Evolutionary conservation across 2,329 filamentous ascomycete species (phyloP).

Genomic region (Alternaria gaisen): DNA sequence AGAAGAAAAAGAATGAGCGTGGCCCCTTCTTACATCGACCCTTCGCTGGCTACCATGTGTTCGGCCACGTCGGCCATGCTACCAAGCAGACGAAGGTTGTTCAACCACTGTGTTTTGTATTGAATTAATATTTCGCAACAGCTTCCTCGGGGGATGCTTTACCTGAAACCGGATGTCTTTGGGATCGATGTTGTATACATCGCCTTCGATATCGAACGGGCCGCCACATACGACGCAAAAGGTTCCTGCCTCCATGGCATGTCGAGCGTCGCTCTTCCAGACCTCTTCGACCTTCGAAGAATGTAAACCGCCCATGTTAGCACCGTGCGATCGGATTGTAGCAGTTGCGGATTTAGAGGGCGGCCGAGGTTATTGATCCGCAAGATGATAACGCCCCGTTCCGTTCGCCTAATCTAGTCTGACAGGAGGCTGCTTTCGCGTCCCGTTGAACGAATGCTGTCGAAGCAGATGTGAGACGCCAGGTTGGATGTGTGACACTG

Average conservation of each 20-base stretch:
- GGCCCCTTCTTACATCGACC: conserved; percentile 9
- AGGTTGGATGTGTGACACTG: not conserved
- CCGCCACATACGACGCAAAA: conserved; percentile 41
- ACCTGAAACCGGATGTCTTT: conserved; percentile 31
- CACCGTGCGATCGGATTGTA: not conserved
- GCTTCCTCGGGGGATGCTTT: not conserved
- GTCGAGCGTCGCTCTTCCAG: conserved; percentile 29
- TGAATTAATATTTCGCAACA: not conserved
- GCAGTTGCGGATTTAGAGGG: not conserved
- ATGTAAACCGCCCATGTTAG: conserved; percentile 25
- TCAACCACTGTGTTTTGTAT: conserved; percentile 35
- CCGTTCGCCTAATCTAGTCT: not conserved
- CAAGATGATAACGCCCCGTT: conserved; percentile 2
- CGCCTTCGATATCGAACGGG: conserved; percentile 35
- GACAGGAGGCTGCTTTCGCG: conserved; percentile 3
- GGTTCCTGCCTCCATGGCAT: conserved; percentile 32
- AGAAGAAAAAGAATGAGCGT: too few relatives aligned
- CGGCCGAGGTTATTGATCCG: not conserved
- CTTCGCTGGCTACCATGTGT: conserved; percentile 20
- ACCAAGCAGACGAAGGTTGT: conserved; percentile 32
- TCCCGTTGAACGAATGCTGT: conserved; percentile 1
- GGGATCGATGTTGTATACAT: conserved; percentile 31
- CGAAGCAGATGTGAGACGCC: conserved; percentile 4
- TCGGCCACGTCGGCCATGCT: conserved; percentile 15
- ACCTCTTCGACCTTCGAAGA: conserved; percentile 18